phyloP scores from a whole-genome alignment of 2,329 filamentous ascomycete species.

The Phyllosticta citribraziliensis region DNA sequence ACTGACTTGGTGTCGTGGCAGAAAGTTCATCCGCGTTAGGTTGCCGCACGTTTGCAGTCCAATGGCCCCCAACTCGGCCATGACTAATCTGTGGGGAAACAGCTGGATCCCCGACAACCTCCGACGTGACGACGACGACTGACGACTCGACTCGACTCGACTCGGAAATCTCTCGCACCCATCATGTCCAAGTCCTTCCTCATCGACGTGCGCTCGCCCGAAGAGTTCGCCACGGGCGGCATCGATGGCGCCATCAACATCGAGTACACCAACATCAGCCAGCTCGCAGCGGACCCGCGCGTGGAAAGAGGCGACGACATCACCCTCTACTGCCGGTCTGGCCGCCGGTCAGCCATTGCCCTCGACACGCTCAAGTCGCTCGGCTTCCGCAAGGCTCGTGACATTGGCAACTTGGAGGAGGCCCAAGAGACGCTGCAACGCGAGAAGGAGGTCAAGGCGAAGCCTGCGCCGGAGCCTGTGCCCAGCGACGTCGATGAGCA shows the following conservation, averaged over 20 bases:
- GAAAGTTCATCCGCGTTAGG: not conserved
- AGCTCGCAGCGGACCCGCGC: slow-evolving; percentile 12
- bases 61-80: not conserved
- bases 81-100: not conserved
- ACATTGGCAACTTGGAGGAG: slow-evolving; percentile 28
- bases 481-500: not conserved
- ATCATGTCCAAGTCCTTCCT: slow-evolving; percentile 14
- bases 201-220: slow-evolving; percentile 28
- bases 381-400: slow-evolving; percentile 23
- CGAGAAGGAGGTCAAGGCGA: slow-evolving; percentile 17
- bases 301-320: slow-evolving; percentile 22
- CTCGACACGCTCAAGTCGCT: slow-evolving; percentile 19
- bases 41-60: not conserved
- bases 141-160: not conserved
- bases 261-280: slow-evolving; percentile 25
- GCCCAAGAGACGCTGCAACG: slow-evolving; percentile 20
- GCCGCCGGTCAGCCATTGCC: slow-evolving; percentile 25
- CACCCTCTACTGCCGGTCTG: slow-evolving; percentile 29
- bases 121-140: not conserved
- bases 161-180: not conserved
- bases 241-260: slow-evolving; percentile 27
- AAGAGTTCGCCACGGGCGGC: slow-evolving; percentile 24
- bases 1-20: not conserved
- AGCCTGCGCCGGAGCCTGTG: slow-evolving; percentile 9
- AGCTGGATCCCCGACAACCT: not conserved